These are phyloP conservation scores for Thielaviopsis cerberus DNA, from an alignment of 2,329 filamentous ascomycete genomes.

Conservation along the genomic window DNA sequence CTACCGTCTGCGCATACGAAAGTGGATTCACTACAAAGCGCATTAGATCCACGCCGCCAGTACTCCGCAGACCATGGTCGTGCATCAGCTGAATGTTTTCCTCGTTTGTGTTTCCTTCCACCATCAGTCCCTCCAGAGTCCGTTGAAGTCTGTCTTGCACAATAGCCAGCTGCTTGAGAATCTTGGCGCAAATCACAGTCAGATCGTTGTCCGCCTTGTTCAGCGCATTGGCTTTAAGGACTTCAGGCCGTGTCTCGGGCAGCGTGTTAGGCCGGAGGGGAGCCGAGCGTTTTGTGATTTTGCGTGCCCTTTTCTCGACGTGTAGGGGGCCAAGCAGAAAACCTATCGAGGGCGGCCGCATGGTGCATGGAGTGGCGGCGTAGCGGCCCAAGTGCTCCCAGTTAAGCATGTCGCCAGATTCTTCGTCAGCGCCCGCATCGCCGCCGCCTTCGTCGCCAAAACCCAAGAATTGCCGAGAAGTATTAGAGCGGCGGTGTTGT, in stretches of 20 bases:
- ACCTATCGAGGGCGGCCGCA: constrained; percentile 57
- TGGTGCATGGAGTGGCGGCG: constrained; percentile 54
- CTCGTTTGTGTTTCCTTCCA: constrained; percentile 26
- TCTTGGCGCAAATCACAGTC: constrained; percentile 58
- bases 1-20: constrained; percentile 85
- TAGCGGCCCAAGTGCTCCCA: constrained; percentile 70
- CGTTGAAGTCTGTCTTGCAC: constrained; percentile 29
- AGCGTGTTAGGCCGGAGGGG: constrained; percentile 50
- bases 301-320: constrained; percentile 65
- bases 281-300: constrained; percentile 50
- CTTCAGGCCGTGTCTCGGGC: constrained; percentile 56
- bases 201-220: constrained; percentile 62
- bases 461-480: constrained; percentile 14
- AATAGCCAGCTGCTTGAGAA: constrained; percentile 41
- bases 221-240: constrained; percentile 57
- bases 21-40: constrained; percentile 76
- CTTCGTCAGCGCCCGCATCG: constrained; percentile 35
- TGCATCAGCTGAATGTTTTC: constrained; percentile 38
- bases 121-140: constrained; percentile 24
- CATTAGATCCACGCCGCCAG: constrained; percentile 60
- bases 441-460: constrained; percentile 23
- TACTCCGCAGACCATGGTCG: constrained; percentile 43
- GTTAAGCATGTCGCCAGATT: constrained; percentile 61
- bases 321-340: constrained; percentile 81
- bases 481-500: constrained; percentile 24